phyloP scores from a whole-genome alignment of 768 basidiomycete species.

The Trametes elegans region DNA sequence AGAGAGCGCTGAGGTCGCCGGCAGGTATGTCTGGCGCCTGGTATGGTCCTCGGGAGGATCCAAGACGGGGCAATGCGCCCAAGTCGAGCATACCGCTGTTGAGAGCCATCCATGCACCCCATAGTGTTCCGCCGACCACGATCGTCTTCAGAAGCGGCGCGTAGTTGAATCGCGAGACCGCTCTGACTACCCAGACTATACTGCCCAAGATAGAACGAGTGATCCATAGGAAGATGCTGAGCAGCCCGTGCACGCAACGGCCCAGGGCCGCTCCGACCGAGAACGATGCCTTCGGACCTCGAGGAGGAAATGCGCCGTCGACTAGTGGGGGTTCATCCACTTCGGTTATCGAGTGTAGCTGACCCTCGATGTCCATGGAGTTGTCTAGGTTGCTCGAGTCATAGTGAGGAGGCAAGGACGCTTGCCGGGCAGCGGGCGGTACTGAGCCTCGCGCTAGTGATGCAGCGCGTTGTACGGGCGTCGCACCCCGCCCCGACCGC shows the following conservation, averaged over 20 bases:
- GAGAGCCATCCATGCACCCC: conserved; percentile 46
- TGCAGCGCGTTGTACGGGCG: conserved; percentile 18
- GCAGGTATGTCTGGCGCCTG: conserved; percentile 57
- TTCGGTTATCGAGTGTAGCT: conserved; percentile 64
- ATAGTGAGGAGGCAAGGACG: conserved; percentile 41
- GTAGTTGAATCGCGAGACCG: conserved; percentile 34
- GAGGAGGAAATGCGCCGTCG: conserved; percentile 35
- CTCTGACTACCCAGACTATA: conserved; percentile 23
- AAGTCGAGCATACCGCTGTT: conserved; percentile 22
- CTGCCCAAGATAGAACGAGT: not conserved
- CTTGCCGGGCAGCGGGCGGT: conserved; percentile 32
- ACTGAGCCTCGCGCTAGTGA: conserved; percentile 30
- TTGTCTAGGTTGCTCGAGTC: conserved; percentile 27
- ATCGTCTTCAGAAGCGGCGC: conserved; percentile 42
- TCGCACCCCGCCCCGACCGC: conserved; percentile 26
- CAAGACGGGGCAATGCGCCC: conserved; percentile 25
- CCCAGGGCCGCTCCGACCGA: conserved; percentile 49
- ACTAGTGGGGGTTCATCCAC: conserved; percentile 46
- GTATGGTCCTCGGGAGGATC: conserved; percentile 38
- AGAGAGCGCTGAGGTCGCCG: conserved; percentile 64
- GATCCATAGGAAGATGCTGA: conserved; percentile 20
- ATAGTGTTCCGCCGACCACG: conserved; percentile 41
- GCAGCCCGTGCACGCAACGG: conserved; percentile 38
- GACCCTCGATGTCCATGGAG: conserved; percentile 43
- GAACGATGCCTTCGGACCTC: conserved; percentile 29